phyloP scores from a whole-genome alignment of 495 filamentous ascomycete species.

The Amphirosellinia nigrospora region DNA sequence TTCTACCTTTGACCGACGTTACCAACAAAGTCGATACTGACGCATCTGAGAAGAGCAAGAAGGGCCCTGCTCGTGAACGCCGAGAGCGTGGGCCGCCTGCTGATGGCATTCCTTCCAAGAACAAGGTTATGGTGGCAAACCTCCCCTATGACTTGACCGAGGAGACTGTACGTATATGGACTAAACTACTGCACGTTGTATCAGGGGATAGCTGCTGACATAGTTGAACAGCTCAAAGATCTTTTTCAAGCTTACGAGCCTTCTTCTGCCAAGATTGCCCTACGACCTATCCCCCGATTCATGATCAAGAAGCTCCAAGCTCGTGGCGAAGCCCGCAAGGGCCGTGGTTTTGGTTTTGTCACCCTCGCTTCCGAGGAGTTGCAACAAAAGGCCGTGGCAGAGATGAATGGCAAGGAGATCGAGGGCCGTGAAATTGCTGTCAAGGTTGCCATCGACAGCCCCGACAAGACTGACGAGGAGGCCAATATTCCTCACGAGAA shows the following conservation, averaged over 20 bases:
- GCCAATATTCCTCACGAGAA: slow-evolving; percentile 55
- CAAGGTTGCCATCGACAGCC: slow-evolving; percentile 99
- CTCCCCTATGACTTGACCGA: slow-evolving; percentile 96
- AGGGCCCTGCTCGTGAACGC: slow-evolving; percentile 63
- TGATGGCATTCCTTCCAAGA: slow-evolving; percentile 97
- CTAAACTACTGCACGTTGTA: neutral
- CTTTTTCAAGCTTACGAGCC: slow-evolving; percentile 90
- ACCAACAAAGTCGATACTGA: slow-evolving; percentile 51
- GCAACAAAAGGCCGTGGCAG: slow-evolving; percentile 92
- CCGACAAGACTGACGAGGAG: slow-evolving; percentile 95
- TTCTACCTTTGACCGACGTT: slow-evolving; percentile 59
- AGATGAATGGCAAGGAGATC: slow-evolving; percentile 99
- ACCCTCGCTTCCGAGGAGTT: slow-evolving; percentile 93
- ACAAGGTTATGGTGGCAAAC: slow-evolving; percentile 99
- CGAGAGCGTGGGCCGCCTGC: slow-evolving; percentile 93
- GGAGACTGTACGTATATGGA: slow-evolving; percentile 74
- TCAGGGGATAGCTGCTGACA: slow-evolving; percentile 46
- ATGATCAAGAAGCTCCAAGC: slow-evolving; percentile 99
- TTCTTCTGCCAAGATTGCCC: slow-evolving; percentile 93
- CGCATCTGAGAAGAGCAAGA: slow-evolving; percentile 53
- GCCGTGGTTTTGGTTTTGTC: slow-evolving; percentile 98
- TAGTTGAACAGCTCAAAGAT: slow-evolving; percentile 79
- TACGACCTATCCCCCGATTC: slow-evolving; percentile 97
- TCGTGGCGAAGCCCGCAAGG: slow-evolving; percentile 97
- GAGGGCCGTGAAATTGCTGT: slow-evolving; percentile 99